Evolutionary conservation across 129 eudicot species (phyloP).

Genomic region (Lactuca sativa): DNA sequence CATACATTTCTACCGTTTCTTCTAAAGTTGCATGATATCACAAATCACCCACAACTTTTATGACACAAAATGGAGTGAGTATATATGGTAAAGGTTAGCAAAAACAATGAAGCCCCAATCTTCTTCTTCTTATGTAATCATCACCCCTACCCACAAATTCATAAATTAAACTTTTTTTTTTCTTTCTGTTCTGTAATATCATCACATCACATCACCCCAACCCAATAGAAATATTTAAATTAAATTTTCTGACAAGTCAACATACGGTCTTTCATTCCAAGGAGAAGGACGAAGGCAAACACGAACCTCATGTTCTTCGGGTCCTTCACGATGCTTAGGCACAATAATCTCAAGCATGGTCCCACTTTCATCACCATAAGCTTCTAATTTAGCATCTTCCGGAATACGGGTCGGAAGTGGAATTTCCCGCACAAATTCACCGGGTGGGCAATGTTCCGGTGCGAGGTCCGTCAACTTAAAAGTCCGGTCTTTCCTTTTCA

Average conservation of each 20-base stretch:
- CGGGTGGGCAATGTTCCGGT: constrained; percentile 88
- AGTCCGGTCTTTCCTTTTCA: constrained; percentile 65
- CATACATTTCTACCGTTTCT: no score
- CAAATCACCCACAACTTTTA: constrained; percentile 11
- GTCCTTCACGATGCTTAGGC: constrained; percentile 74
- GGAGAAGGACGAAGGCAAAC: constrained; percentile 76
- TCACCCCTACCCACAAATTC: constrained; percentile 15
- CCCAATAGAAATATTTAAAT: constrained; percentile 27
- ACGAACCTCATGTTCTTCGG: constrained; percentile 83
- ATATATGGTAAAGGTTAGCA: constrained; percentile 29
- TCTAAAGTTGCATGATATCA: no score
- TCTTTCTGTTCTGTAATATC: no score
- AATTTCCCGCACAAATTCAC: constrained; percentile 72
- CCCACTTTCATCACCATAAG: constrained; percentile 70
- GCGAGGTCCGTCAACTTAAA: constrained; percentile 74
- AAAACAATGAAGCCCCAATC: constrained; percentile 29
- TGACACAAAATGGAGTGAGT: constrained; percentile 15
- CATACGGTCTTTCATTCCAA: constrained; percentile 61
- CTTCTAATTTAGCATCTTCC: constrained; percentile 82
- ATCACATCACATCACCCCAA: background rate
- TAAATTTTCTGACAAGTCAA: constrained; percentile 58
- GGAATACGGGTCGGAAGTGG: constrained; percentile 75
- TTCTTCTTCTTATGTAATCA: background rate
- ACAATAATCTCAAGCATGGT: constrained; percentile 79
- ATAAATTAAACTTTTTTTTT: background rate